Base-by-base conservation (phyloP, 176 grass and related monocot species). In the Eragrostis curvula region DNA sequence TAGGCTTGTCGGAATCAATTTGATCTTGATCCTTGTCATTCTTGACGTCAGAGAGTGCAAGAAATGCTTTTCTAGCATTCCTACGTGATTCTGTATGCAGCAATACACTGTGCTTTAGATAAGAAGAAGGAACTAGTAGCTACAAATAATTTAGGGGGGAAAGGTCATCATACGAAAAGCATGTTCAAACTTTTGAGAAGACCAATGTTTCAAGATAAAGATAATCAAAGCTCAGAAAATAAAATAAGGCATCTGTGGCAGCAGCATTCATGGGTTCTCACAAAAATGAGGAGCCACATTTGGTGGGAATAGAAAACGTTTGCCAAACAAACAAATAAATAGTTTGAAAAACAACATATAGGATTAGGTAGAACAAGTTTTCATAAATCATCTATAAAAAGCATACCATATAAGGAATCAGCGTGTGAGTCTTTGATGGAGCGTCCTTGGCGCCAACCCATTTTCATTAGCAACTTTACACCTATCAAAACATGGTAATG, bases 401-500 rank as follows among this genome's bases (percentile, higher is more conserved):
- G 17, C 59, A 67, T 91, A 98, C 96, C 92, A 87, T 90, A 90
- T 85, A 98, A 89, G 16, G 90, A 93, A 73, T 95, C 96, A 47
- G 88, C 59, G 88, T 95, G 91, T 66, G 90, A 87, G 55, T 95
- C 92, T 82, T 79, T 93, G 71, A 98, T 95, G 47, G 96, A 93
- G 88, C 87, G 89, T 83, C 96, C 90, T 90, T 93, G 96, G 30
- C 85, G 86, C 92, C 96, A 98, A 18, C 96, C 96, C 96, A 95
- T 98, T 91, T 95, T 98, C 88, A 91, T 91, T 72, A 98, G 72
- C 79, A 98, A 80, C 45, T 88, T 88, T 68, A 90, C 73, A 80
- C 96, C 96, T 98, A 81, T 51, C 45, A 71, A 85, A 82, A 74
- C 74, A 81, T 85, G 70, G 81, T 71, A 25, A 55, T 41, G 5